These are phyloP conservation scores for Fallopia convolvulus DNA, from an alignment of 148 eudicot genomes.

Conservation along the genomic window DNA sequence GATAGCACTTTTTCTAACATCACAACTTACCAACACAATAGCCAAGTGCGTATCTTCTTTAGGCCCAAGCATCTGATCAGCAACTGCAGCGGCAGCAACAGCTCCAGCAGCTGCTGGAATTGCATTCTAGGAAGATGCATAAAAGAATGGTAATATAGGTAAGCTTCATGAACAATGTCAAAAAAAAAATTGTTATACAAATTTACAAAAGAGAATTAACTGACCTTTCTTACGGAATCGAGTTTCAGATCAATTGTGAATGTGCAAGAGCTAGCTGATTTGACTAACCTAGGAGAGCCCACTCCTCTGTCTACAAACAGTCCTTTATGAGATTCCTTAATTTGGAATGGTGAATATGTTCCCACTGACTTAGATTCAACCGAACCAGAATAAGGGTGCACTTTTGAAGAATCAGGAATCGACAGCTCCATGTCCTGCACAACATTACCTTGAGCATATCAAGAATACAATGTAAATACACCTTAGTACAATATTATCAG, in stretches of 20 bases:
- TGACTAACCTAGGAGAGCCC: constrained; percentile 82
- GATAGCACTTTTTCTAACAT: not conserved
- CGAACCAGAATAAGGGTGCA: constrained; percentile 30
- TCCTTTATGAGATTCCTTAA: constrained; percentile 68
- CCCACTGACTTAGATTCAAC: constrained; percentile 58
- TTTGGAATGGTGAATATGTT: constrained; percentile 42
- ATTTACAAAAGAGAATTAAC: not conserved
- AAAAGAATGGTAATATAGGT: constrained; percentile 1
- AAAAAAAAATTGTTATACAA: not conserved
- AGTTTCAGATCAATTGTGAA: constrained; percentile 42
- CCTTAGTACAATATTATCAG: not conserved
- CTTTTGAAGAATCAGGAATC: constrained; percentile 41
- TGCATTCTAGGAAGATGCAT: constrained; percentile 41
- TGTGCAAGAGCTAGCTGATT: constrained; percentile 48
- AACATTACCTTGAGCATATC: constrained; percentile 1
- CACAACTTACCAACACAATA: constrained; percentile 73
- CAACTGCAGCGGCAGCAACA: constrained; percentile 97
- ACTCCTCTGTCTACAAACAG: constrained; percentile 92
- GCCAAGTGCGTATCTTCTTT: constrained; percentile 96
- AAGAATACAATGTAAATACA: constrained; percentile 4
- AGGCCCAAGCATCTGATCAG: constrained; percentile 99
- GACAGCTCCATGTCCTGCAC: constrained; percentile 53
- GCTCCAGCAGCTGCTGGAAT: constrained; percentile 99
- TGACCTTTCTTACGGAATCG: constrained; percentile 72
- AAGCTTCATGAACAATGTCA: not conserved